Base-by-base conservation (phyloP, 345 rosid genomes). In the Nephelium lappaceum region DNA sequence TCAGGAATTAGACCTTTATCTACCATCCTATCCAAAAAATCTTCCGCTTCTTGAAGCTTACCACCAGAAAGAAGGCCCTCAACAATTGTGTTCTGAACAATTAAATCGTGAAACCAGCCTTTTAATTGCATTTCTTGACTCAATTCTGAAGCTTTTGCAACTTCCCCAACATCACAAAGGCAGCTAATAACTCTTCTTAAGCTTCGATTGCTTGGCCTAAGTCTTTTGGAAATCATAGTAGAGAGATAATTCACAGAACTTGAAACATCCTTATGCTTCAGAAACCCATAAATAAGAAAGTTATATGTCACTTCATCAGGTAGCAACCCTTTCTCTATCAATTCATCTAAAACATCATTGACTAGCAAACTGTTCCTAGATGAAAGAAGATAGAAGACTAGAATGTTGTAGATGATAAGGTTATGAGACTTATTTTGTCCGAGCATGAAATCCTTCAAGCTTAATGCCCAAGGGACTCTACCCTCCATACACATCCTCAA, bases 201-300 rank as follows among this genome's bases (percentile, higher is more conserved):
- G 88, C 90, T 87, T 77, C 91, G 88, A 43, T 73, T 76, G 78
- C 87, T 90, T 10, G 95, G 94, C 68, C 55, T 84, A 79, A 84
- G 77, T 69, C 88, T 94, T 78, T 78, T 64, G 0, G 89, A 87
- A 77, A 90, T 88, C 98, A 94, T 90, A n/a, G 83, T 69, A 8
- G 84, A 85, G 19, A 91, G 84, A 82, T 88, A 89, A 36, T 63
- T 76, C 75, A 82, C 60, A 78, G 90, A 81, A 82, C 80, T 78
- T 11, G 85, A 73, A 67, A 68, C 47, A 73, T 92, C 91, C 77
- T 82, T 85, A 70, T 84, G 79, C 25, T 69, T 78, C 24, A 85
- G 80, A 83, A 90, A 91, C 4, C 98, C 92, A 38, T 87, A 68
- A 14, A 91, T 80, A 65, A 94, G 93, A 87, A 94, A 91, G 83